Base-by-base conservation (phyloP, 352 stramenopile genomes). In the Thraustotheca clavata region DNA sequence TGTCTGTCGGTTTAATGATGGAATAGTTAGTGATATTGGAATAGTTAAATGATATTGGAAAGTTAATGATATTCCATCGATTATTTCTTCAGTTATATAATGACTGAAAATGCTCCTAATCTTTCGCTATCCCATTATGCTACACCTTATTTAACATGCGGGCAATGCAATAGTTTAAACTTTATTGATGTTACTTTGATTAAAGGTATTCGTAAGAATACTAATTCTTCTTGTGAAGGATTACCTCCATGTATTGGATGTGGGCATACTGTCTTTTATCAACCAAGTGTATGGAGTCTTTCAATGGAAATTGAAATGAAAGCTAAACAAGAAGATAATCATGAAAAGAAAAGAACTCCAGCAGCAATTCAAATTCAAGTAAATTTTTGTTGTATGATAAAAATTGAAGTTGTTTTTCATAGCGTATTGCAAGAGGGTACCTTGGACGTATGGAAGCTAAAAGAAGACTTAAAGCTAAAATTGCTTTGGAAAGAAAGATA, bases 131-230 rank as follows among this genome's bases (percentile, higher is more conserved):
- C 34, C 4, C 20, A 27, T 26, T 49, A 52, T 35, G 35, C 35
- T 69, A 91, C 81, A 18, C 79, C 82, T 24, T 91, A 91, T 34
- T 71, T 89, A 43, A 91, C 78, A 18, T 93, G 83, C 54, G 79
- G 79, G 41, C 74, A 77, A 34, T 92, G 81, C 75, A 92, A 92
- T 60, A 83, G 70, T 63, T 70, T 92, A 40, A 79, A 77, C 5
- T 90, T 92, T 69, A 75, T 92, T 63, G 78, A 89, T 38, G 67
- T 89, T 7, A 68, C 69, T 18, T 72, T 71, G 38, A 72, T 92
- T 11, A 74, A 79, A 0, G 39, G 39, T 12, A 12, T 34, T 27
- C 18, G 35, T 18, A 65, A 50, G 29, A 29, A 29, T 32, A 3
- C 71, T 48, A 0, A 35, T 43, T 34, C 24, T 18, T 41, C 20